Conservation (phyloP, 768 basidiomycete species). For the Termitomyces sp. region DNA sequence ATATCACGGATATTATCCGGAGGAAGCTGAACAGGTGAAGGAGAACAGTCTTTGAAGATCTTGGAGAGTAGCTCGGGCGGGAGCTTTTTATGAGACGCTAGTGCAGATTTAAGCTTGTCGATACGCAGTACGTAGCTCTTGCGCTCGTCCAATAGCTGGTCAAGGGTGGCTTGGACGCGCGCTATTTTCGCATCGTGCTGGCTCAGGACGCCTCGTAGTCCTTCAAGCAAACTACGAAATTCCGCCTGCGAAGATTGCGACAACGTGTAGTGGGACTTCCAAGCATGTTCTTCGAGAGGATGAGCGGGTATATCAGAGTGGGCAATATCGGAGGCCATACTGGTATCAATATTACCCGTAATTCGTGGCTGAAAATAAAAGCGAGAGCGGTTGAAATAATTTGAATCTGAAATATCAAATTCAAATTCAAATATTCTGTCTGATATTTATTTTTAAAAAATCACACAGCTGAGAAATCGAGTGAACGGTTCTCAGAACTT, state of each 20-base stretch:
- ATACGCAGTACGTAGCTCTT: neutral
- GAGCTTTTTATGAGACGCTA: constrained; percentile 3
- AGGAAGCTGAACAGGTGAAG: neutral
- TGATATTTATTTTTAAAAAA: too few relatives aligned
- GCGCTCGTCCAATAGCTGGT: neutral
- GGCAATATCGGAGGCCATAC: neutral
- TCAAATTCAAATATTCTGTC: too few relatives aligned
- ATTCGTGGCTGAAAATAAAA: too few relatives aligned
- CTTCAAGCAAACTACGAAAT: neutral
- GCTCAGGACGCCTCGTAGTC: neutral
- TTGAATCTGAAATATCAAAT: too few relatives aligned
- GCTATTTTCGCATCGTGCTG: neutral
- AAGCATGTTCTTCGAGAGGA: constrained; percentile 1
- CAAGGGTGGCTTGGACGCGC: neutral
- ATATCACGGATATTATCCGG: neutral
- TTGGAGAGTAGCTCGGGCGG: constrained; percentile 1
- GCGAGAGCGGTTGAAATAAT: too few relatives aligned
- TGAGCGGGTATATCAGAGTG: neutral
- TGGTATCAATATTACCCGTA: too few relatives aligned
- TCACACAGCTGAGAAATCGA: too few relatives aligned
- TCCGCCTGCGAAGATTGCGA: neutral
- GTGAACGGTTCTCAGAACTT: too few relatives aligned
- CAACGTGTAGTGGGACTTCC: neutral
- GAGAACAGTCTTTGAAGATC: neutral
- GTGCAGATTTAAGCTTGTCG: neutral